These are phyloP conservation scores for Tilletia walkeri DNA, from an alignment of 1,284 basidiomycete genomes.

Conservation along the genomic window DNA sequence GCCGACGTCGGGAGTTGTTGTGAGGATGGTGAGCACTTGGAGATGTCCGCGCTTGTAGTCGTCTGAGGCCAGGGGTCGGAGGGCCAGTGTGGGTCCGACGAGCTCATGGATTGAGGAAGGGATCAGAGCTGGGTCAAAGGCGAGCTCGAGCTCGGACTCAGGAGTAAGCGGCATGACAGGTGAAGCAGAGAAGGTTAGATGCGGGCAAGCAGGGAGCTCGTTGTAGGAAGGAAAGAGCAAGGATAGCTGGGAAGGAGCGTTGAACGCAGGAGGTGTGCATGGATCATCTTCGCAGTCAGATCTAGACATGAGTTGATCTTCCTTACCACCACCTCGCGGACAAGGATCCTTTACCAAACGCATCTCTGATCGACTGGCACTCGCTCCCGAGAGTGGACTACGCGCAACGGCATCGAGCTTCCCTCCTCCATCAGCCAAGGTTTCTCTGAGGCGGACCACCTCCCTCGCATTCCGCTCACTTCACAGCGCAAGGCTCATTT, in stretches of 20 bases:
- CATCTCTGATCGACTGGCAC: no score
- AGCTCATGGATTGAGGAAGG: constrained; percentile 56
- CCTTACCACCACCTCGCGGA: no score
- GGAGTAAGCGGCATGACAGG: constrained; percentile 62
- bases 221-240: not conserved
- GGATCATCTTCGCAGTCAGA: no score
- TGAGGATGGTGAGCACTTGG: constrained; percentile 74
- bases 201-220: not conserved
- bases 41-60: constrained; percentile 85
- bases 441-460: no score
- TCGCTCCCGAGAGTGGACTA: no score
- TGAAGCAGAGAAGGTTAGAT: not conserved
- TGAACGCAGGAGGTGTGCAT: not conserved
- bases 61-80: constrained; percentile 80
- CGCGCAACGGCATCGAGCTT: no score
- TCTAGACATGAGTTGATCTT: no score
- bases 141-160: constrained; percentile 70
- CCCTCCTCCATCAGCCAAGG: no score
- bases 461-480: no score
- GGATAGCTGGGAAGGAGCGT: not conserved
- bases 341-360: no score
- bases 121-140: constrained; percentile 71
- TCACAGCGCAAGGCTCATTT: no score
- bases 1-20: constrained; percentile 74
- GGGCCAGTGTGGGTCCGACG: constrained; percentile 59